Evolutionary conservation across 1,284 basidiomycete species (phyloP), one percentile per base, ranked within the genome.

Genomic region (Cerioporus squamosus): DNA sequence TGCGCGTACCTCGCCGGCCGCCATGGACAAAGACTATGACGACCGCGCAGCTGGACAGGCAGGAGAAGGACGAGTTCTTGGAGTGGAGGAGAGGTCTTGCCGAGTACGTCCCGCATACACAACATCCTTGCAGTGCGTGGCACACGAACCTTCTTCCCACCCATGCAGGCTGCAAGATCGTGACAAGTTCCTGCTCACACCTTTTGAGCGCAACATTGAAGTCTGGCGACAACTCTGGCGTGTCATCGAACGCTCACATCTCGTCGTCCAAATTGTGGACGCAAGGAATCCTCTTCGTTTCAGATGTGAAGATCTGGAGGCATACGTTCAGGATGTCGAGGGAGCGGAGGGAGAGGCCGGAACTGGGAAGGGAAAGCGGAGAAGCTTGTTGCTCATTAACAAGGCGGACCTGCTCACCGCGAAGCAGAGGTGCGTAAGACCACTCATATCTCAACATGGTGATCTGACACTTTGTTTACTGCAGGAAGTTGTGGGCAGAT

Each of bases 161-260:
- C 23, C 24, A 15, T 24, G 23, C 61, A 94, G 93, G 54, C 76
- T 95, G 23, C 90, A 94, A 72, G 93, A 95, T 62, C 80, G 84
- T 60, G 87, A 92, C 61, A 83, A 85, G 39, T 85, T 98, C 36
- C 82, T 98, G 10, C 77, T 98, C 9, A 98, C 95, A 0, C 96
- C 95, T 0, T 98, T 97, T 68, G 95, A 98, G 72, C 90, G 96
- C 52, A 98, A 98, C 71, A 79, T 98, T 23, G 95, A 97, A 79
- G 94, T 98, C 12, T 98, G 96, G 96, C 81, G 96, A 49, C 95
- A 98, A 70, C 82, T 98, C 3, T 98, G 95, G 95, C 84, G 95
- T 61, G 96, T 98, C 1, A 74, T 97, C 18, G 95, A 98, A 75
- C 86, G 96, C 44, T 97, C 95, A 5, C 94, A 97, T 68, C 83